These are phyloP conservation scores for Syzygium jambos DNA, from an alignment of 345 rosid species.

Conservation along the genomic window DNA sequence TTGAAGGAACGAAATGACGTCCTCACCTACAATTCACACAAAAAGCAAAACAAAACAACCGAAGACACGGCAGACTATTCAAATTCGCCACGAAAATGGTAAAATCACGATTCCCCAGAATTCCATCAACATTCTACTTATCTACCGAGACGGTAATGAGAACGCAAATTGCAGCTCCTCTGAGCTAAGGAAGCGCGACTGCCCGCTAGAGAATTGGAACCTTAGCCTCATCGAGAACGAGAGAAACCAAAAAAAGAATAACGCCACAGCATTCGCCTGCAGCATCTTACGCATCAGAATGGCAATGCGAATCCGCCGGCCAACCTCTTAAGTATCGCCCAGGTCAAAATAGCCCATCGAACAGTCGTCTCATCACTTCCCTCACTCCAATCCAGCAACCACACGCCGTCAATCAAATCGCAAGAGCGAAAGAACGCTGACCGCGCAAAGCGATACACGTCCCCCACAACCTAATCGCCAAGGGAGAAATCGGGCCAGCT, in stretches of 20 bases:
- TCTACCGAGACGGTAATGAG: neutral
- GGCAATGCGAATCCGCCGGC: neutral
- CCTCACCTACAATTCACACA: neutral
- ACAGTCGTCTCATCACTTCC: too few species aligned
- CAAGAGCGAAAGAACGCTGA: neutral
- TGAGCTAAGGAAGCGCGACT: neutral
- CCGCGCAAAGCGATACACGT: neutral
- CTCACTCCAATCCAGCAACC: too few species aligned
- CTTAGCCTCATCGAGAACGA: neutral
- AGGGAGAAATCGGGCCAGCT: neutral
- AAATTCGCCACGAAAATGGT: neutral
- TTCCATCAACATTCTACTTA: neutral
- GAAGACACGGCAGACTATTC: neutral
- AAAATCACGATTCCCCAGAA: neutral
- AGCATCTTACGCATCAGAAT: neutral
- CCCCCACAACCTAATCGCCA: neutral
- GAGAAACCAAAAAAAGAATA: neutral
- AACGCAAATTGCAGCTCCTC: neutral
- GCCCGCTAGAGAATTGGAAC: neutral
- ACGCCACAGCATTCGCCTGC: fast-evolving
- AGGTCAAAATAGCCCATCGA: neutral
- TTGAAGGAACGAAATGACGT: neutral
- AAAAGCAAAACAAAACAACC: neutral
- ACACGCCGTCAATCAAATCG: neutral
- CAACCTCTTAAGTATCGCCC: neutral